These are phyloP conservation scores for Coix lacrymajobi DNA, from an alignment of 176 grass and related monocot genomes.

Conservation along the genomic window DNA sequence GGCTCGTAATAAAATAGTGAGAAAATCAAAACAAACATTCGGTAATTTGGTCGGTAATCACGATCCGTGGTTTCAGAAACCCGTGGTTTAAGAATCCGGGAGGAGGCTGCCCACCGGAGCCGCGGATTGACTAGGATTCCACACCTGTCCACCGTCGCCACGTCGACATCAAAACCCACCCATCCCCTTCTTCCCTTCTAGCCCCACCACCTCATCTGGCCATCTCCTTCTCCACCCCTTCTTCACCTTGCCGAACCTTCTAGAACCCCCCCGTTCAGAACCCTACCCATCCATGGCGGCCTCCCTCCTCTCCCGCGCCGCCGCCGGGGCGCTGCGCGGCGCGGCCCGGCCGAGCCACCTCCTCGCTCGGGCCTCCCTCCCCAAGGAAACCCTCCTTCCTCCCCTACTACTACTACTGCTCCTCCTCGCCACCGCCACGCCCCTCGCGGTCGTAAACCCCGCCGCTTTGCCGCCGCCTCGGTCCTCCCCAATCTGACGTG, in stretches of 20 bases:
- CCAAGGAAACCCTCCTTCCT: constrained; percentile 67
- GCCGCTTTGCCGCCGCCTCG: background rate
- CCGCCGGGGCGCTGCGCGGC: constrained; percentile 17
- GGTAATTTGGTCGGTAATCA: background rate
- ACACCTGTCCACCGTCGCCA: background rate
- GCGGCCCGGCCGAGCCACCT: background rate
- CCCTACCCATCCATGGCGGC: constrained; percentile 45
- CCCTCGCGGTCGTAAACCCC: constrained; percentile 38
- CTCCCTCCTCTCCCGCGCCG: constrained; percentile 35
- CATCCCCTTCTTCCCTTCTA: background rate
- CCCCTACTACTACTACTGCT: constrained; percentile 14
- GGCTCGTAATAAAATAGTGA: too few relatives aligned
- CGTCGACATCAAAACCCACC: constrained; percentile 14
- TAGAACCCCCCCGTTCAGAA: constrained; percentile 22
- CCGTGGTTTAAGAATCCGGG: too few relatives aligned
- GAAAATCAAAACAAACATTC: background rate
- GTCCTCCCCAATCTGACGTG: constrained; percentile 10
- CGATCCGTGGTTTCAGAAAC: background rate
- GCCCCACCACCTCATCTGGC: too few relatives aligned
- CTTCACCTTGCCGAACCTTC: constrained; percentile 30
- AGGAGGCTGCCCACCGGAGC: background rate
- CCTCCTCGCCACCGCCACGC: constrained; percentile 17
- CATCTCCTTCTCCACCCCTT: background rate
- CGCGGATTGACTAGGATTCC: background rate
- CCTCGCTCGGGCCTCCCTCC: constrained; percentile 2